Base-by-base conservation (phyloP, 2,329 filamentous ascomycete species). In the Dothideomycetes sp. region DNA sequence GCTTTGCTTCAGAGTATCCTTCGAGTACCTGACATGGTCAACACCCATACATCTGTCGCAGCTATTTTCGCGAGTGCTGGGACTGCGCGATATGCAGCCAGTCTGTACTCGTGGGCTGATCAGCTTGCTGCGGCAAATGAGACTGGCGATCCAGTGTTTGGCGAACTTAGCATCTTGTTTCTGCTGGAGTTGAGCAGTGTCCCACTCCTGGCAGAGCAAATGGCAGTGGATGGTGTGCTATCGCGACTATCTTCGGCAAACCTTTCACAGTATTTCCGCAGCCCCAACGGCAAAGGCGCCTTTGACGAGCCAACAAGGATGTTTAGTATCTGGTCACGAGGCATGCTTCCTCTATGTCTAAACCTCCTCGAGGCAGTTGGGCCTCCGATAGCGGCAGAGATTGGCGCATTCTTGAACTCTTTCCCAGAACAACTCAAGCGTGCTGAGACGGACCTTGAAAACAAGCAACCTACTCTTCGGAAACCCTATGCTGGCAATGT, bases 81-180 rank as follows among this genome's bases (percentile, higher is more conserved):
- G 47, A 80, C 81, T 1, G 72, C 85, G 34, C 83, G 89, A 52
- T 83, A 87, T 45, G 88, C 87, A 1, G 79, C 81, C 4, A 86
- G 84, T 24, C 72, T 98, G 4, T 96, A 89, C 61, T 94, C 87
- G 0, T 98, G 91, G 91, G 77, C 89, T 3, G 87, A 96, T 58
- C 78, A 81, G 48, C 71, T 96, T 17, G 75, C 81, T 1, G 70
- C 95, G 30, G 73, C 81, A 1, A 72, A 81, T 27, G 51, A 54
- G 18, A 74, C 81, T 41, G 77, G 79, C 19, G 89, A 96, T 55
- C 89, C 91, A 0, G 69, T 96, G 19, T 96, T 95, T 58, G 91
- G 88, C 47, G 88, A 95, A 56, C 74, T 95, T n/a, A 84, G 84
- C 52, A 73, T 94, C 31, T 72, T 88, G 18, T 93, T 96, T 60